Evolutionary conservation across 805 yeast species (phyloP).

Genomic region (Saitoella complicata): DNA sequence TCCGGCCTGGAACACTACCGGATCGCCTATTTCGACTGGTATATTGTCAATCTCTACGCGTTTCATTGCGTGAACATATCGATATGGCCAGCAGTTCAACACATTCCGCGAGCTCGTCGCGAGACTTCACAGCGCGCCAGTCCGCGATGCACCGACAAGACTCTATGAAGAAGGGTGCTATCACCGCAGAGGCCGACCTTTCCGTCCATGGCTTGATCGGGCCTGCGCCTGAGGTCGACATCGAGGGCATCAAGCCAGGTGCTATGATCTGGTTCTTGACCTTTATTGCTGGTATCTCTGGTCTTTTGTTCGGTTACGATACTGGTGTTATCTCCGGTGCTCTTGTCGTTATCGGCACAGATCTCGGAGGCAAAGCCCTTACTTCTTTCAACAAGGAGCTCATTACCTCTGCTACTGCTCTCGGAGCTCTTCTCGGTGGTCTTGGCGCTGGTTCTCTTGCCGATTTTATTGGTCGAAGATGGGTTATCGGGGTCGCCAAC

Average conservation of each 20-base stretch:
- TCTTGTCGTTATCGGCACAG: slow-evolving; percentile 65
- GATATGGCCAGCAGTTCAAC: too few species aligned
- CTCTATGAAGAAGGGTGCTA: too few species aligned
- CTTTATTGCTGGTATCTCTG: slow-evolving; percentile 60
- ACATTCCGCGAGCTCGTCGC: too few species aligned
- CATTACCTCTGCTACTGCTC: slow-evolving; percentile 83
- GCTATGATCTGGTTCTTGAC: slow-evolving; percentile 15
- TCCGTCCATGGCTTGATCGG: too few species aligned
- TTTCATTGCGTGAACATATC: too few species aligned
- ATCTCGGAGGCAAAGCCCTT: slow-evolving; percentile 35
- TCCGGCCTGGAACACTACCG: too few species aligned
- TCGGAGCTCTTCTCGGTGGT: slow-evolving; percentile 77
- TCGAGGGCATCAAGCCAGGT: slow-evolving; percentile 11
- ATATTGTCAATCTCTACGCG: too few species aligned
- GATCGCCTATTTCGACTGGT: too few species aligned
- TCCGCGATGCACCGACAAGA: too few species aligned
- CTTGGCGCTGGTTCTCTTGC: slow-evolving; percentile 63
- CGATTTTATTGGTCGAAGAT: slow-evolving; percentile 67
- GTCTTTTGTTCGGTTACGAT: slow-evolving; percentile 92
- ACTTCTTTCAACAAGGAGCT: slow-evolving; percentile 69
- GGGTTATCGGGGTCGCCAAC: slow-evolving; percentile 66
- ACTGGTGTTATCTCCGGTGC: slow-evolving; percentile 94
- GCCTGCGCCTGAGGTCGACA: slow-evolving; percentile 7
- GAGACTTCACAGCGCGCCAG: too few species aligned
- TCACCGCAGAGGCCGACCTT: too few species aligned